These are phyloP conservation scores for Coemansia sp. DNA, from an alignment of 192 early-diverging fungal genomes.

Conservation along the genomic window DNA sequence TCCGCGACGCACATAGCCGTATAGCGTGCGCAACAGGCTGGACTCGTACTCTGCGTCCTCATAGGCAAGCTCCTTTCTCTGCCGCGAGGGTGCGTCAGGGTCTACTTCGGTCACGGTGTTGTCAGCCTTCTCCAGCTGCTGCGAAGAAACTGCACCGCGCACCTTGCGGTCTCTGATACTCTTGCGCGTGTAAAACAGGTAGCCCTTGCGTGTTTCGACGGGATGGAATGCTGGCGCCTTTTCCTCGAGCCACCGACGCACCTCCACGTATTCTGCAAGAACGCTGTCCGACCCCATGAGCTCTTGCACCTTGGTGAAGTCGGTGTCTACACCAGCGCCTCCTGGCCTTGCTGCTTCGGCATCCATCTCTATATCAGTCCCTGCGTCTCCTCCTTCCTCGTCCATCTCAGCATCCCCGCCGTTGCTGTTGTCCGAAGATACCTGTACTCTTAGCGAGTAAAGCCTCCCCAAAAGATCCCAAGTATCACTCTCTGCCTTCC, in stretches of 20 bases:
- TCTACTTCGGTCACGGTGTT: conserved; percentile 38
- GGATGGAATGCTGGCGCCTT: conserved; percentile 46
- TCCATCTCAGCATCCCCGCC: conserved; percentile 10
- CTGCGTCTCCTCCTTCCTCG: neutral
- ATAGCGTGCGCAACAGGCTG: conserved; percentile 65
- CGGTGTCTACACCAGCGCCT: conserved; percentile 6
- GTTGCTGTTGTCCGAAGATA: neutral
- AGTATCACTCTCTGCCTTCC: conserved; percentile 46
- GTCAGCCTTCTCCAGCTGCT: neutral
- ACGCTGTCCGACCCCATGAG: conserved; percentile 25
- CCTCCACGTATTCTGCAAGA: conserved; percentile 44
- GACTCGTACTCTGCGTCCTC: conserved; percentile 56
- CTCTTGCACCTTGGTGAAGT: conserved; percentile 39
- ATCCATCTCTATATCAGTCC: neutral
- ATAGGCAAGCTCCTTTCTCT: conserved; percentile 24
- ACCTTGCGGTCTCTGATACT: conserved; percentile 25
- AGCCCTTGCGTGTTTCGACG: conserved; percentile 55
- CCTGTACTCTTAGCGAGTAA: conserved; percentile 30
- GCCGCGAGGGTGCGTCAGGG: conserved; percentile 41
- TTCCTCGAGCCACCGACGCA: conserved; percentile 54
- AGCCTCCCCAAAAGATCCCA: conserved; percentile 52
- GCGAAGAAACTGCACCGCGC: neutral
- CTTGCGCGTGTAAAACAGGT: conserved; percentile 54
- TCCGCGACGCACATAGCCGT: conserved; percentile 78
- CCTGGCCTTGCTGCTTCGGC: neutral